These are phyloP conservation scores for Aphanomyces euteiches DNA, from an alignment of 352 stramenopile genomes.

Conservation along the genomic window DNA sequence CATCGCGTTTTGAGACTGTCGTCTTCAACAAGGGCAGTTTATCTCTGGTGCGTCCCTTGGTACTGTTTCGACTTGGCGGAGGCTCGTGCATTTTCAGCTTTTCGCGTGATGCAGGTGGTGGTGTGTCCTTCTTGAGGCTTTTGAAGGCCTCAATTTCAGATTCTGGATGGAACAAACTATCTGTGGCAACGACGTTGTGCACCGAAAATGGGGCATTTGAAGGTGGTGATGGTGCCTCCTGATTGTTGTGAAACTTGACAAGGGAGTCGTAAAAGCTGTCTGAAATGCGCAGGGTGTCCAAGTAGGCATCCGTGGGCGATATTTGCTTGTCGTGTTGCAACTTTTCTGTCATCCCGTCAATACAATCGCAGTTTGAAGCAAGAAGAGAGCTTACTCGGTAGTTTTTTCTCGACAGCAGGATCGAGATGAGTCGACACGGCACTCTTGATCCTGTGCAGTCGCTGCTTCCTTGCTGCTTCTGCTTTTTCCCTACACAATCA, in stretches of 20 bases:
- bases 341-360: conserved; percentile 16
- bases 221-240: not conserved
- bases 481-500: conserved; percentile 54
- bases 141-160: conserved; percentile 72
- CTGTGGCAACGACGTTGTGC: conserved; percentile 34
- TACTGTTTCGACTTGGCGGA: conserved; percentile 7
- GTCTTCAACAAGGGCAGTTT: conserved; percentile 9
- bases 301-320: conserved; percentile 13
- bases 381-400: conserved; percentile 46
- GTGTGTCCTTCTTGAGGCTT: conserved; percentile 37
- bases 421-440: conserved; percentile 76
- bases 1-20: conserved; percentile 2
- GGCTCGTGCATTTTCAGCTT: not conserved
- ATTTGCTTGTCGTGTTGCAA: conserved; percentile 2
- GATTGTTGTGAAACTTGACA: conserved; percentile 15
- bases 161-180: conserved; percentile 71
- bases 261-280: conserved; percentile 15
- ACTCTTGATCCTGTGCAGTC: conserved; percentile 63
- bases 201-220: conserved; percentile 24
- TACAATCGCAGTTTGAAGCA: not conserved
- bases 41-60: not conserved
- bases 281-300: conserved; percentile 6
- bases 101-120: not conserved
- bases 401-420: conserved; percentile 56
- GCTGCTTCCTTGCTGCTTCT: conserved; percentile 62